phyloP scores from a whole-genome alignment of 2,329 filamentous ascomycete genomes.

The Penicillium sp. region DNA sequence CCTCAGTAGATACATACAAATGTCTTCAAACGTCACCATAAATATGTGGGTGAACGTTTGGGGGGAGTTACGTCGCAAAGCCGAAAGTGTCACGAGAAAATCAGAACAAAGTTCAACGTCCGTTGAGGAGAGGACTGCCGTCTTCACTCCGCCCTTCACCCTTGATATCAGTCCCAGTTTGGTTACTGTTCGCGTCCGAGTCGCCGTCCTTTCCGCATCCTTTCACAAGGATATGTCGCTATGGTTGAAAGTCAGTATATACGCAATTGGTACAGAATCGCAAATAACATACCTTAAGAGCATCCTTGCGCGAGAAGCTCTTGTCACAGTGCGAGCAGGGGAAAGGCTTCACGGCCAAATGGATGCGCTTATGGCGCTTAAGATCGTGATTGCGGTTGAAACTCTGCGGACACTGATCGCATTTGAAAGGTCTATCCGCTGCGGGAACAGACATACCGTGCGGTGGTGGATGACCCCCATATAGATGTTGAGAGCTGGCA shows the following conservation, averaged over 20 bases:
- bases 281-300: constrained; percentile 75
- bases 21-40: constrained; percentile 1
- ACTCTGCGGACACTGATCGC: constrained; percentile 84
- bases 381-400: constrained; percentile 97
- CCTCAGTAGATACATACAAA: constrained; percentile 15
- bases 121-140: constrained; percentile 21
- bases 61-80: background rate
- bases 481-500: constrained; percentile 60
- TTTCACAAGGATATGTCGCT: constrained; percentile 68
- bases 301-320: constrained; percentile 95
- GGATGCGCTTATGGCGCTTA: constrained; percentile 93
- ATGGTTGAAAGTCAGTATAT: constrained; percentile 5
- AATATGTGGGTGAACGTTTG: constrained; percentile 13
- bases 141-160: constrained; percentile 23
- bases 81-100: constrained; percentile 10
- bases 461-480: constrained; percentile 53
- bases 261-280: background rate
- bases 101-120: constrained; percentile 7
- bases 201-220: constrained; percentile 57
- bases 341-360: constrained; percentile 92
- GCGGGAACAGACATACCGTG: constrained; percentile 55
- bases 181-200: constrained; percentile 20
- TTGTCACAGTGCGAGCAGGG: constrained; percentile 90
- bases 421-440: constrained; percentile 89
- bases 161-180: constrained; percentile 13